Evolutionary conservation across 257 asterid genomes (phyloP).

Genomic region (Scutellaria galericulata): DNA sequence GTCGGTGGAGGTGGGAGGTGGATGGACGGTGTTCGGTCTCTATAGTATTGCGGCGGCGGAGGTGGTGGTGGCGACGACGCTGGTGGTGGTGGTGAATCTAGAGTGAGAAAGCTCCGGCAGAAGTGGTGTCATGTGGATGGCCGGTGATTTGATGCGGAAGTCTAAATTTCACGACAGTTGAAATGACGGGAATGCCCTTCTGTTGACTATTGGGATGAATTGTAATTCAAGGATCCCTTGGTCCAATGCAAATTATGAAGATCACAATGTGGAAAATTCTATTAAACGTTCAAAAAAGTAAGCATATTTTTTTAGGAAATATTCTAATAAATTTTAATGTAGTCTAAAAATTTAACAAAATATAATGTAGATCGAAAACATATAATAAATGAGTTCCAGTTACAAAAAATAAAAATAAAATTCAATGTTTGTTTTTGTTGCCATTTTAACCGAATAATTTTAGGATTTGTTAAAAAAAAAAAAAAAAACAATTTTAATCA

Average conservation of each 20-base stretch:
- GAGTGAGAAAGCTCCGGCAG: slow-evolving; percentile 12
- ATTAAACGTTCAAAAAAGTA: no score
- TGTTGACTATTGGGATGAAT: slow-evolving; percentile 21
- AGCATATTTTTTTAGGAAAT: no score
- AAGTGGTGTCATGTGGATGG: slow-evolving; percentile 15
- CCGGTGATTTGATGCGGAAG: slow-evolving; percentile 31
- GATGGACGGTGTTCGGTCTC: not conserved
- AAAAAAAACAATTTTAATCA: no score
- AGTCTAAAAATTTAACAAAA: no score
- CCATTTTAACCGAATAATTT: no score
- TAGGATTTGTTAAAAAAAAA: no score
- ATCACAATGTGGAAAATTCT: not conserved
- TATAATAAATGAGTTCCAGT: no score
- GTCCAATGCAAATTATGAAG: not conserved
- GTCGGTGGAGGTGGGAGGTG: slow-evolving; percentile 4
- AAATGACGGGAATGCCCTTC: slow-evolving; percentile 20
- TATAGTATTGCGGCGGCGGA: slow-evolving; percentile 11
- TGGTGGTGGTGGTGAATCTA: slow-evolving; percentile 24
- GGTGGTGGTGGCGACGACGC: slow-evolving; percentile 1
- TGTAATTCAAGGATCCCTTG: slow-evolving; percentile 4
- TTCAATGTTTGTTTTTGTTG: no score
- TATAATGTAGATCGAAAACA: no score
- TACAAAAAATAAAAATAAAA: no score
- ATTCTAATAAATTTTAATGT: no score
- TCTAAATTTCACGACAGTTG: slow-evolving; percentile 2